Conservation (phyloP, 1,284 basidiomycete genomes). For the Ceratobasidium sp. region DNA sequence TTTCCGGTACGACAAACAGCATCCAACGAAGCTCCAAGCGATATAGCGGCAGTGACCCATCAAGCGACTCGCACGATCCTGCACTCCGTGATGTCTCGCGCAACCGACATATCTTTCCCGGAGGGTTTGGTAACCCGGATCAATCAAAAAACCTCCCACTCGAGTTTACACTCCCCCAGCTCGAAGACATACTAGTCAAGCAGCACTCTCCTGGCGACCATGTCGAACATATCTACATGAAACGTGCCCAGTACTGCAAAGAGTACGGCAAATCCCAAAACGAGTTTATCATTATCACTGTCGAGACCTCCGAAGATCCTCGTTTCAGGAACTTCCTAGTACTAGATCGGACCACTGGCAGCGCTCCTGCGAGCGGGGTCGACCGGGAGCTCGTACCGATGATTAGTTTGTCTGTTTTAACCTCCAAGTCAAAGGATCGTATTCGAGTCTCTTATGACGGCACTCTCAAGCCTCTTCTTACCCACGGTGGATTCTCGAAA, state of each 20-base stretch:
- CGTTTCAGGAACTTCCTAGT: not conserved
- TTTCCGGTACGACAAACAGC: not conserved
- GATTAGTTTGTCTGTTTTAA: not conserved
- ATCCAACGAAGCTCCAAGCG: not conserved
- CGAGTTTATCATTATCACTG: slow-evolving; percentile 21
- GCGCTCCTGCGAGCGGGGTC: not conserved
- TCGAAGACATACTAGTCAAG: not conserved
- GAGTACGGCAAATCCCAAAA: not conserved
- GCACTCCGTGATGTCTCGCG: not conserved
- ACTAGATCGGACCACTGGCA: not conserved
- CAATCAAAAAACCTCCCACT: not conserved
- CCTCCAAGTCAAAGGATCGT: not conserved
- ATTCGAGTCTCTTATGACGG: slow-evolving; percentile 20
- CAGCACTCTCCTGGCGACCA: not conserved
- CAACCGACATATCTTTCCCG: not conserved
- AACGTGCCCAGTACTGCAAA: slow-evolving; percentile 19
- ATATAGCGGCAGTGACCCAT: not conserved
- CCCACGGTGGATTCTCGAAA: not conserved
- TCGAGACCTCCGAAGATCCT: not conserved
- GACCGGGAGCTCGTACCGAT: not conserved
- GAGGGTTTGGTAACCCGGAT: not conserved
- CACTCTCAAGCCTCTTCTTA: not conserved
- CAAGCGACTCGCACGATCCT: not conserved
- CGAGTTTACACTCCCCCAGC: slow-evolving; percentile 3
- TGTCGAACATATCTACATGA: slow-evolving; percentile 19